Percentiles rank a stretch among this genome's conserved stretches.
Evolutionary conservation across 768 basidiomycete genomes (phyloP).

Genomic region (Nidula microcarpa): DNA sequence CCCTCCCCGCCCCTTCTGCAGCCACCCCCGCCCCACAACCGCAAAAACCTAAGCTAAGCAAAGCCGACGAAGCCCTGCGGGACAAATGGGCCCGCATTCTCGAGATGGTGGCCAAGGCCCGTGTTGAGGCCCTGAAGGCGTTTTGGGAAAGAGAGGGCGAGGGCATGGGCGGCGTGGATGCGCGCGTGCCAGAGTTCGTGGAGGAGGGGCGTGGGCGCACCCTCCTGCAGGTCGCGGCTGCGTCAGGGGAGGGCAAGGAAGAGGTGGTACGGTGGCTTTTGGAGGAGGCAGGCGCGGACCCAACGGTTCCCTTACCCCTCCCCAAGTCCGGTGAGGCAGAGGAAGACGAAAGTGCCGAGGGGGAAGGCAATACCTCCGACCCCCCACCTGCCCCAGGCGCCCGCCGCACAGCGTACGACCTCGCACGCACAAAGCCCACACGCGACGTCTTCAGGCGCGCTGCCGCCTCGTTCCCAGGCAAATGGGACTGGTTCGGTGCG

Average conservation of each 20-base stretch:
- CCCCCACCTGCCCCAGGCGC: constrained; percentile 25
- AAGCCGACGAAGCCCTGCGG: constrained; percentile 75
- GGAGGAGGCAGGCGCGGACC: constrained; percentile 74
- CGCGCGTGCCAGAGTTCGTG: constrained; percentile 67
- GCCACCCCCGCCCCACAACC: constrained; percentile 35
- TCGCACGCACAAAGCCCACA: constrained; percentile 66
- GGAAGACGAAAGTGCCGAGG: constrained; percentile 22
- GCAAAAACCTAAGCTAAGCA: constrained; percentile 59
- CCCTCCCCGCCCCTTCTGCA: constrained; percentile 34
- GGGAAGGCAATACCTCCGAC: constrained; percentile 24
- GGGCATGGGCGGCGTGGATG: constrained; percentile 57
- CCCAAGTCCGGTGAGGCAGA: background rate
- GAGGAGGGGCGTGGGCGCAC: constrained; percentile 52
- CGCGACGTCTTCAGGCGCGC: constrained; percentile 87
- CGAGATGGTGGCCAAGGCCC: constrained; percentile 90
- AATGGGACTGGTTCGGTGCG: constrained; percentile 91
- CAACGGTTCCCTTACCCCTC: constrained; percentile 63
- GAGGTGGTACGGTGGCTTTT: constrained; percentile 74
- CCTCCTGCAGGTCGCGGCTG: constrained; percentile 74
- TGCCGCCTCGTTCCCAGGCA: constrained; percentile 76
- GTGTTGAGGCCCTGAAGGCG: constrained; percentile 71
- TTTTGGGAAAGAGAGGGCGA: constrained; percentile 79
- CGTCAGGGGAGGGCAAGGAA: constrained; percentile 58
- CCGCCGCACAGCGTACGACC: constrained; percentile 79
- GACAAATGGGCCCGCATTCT: constrained; percentile 82